A percentile compares a stretch with the other conserved stretches of the same genome.
Conservation (phyloP, 2,329 filamentous ascomycete genomes). For the Cladophialophora psammophila region DNA sequence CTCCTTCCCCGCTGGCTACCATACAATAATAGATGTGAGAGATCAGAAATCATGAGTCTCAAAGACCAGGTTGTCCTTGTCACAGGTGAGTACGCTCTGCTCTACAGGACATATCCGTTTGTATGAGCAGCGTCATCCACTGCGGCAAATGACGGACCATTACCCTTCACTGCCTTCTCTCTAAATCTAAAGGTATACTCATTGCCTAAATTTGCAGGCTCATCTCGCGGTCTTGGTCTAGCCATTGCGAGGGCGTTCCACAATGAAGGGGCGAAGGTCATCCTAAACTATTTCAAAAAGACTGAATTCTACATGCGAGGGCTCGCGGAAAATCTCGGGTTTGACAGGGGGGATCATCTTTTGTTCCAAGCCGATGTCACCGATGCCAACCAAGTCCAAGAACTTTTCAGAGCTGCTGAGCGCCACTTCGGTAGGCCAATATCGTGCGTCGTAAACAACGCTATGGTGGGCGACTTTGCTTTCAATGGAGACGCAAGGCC, state of each 20-base stretch:
- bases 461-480: slow-evolving; percentile 35
- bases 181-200: not conserved
- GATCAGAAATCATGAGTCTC: slow-evolving; percentile 23
- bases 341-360: slow-evolving; percentile 14
- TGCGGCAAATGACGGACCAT: too few relatives aligned
- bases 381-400: slow-evolving; percentile 23
- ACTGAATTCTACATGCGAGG: slow-evolving; percentile 8
- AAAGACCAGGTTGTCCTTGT: slow-evolving; percentile 34
- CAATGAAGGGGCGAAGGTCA: slow-evolving; percentile 27
- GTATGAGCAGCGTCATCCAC: not conserved
- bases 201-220: slow-evolving; percentile 19
- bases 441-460: slow-evolving; percentile 38
- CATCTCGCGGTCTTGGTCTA: slow-evolving; percentile 34
- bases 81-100: slow-evolving; percentile 26
- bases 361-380: slow-evolving; percentile 35
- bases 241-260: slow-evolving; percentile 32
- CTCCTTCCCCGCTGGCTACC: not conserved
- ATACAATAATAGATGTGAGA: not conserved
- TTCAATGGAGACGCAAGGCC: slow-evolving; percentile 38
- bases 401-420: slow-evolving; percentile 29
- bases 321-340: slow-evolving; percentile 23
- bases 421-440: slow-evolving; percentile 29
- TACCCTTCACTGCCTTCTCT: not conserved
- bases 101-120: not conserved
- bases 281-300: slow-evolving; percentile 34